phyloP scores from a whole-genome alignment of 2,329 filamentous ascomycete genomes.

The Aureobasidium sp. region DNA sequence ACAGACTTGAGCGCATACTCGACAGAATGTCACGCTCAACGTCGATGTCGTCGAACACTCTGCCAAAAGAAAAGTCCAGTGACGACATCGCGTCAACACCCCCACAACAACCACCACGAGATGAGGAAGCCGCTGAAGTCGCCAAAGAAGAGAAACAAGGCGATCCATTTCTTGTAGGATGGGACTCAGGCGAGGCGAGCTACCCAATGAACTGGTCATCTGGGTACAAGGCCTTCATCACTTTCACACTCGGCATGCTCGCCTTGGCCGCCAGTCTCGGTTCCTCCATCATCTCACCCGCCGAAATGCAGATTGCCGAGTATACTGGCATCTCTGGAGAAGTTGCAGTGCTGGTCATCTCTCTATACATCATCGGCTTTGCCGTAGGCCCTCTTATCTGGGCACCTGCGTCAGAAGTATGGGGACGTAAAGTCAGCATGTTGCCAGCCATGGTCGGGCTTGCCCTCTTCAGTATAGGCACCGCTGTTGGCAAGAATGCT shows the following conservation, averaged over 20 bases:
- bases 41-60: neutral
- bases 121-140: neutral
- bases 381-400: slow-evolving; percentile 22
- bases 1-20: neutral
- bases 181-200: slow-evolving; percentile 70
- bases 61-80: neutral
- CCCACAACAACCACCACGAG: neutral
- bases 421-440: slow-evolving; percentile 40
- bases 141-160: neutral
- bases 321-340: slow-evolving; percentile 40
- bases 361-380: slow-evolving; percentile 33
- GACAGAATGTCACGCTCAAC: neutral
- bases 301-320: slow-evolving; percentile 35
- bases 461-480: slow-evolving; percentile 41
- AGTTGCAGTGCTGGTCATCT: slow-evolving; percentile 39
- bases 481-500: slow-evolving; percentile 34
- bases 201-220: slow-evolving; percentile 45
- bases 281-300: slow-evolving; percentile 46
- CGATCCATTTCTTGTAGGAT: slow-evolving; percentile 25
- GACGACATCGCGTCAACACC: neutral
- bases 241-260: slow-evolving; percentile 44
- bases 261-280: slow-evolving; percentile 45
- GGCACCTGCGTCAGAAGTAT: slow-evolving; percentile 41
- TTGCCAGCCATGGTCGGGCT: slow-evolving; percentile 38
- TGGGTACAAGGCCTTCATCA: slow-evolving; percentile 42